Evolutionary conservation across 495 filamentous ascomycete species (phyloP), one percentile per base, ranked within the genome.

Genomic region (Penicillium paxilli): DNA sequence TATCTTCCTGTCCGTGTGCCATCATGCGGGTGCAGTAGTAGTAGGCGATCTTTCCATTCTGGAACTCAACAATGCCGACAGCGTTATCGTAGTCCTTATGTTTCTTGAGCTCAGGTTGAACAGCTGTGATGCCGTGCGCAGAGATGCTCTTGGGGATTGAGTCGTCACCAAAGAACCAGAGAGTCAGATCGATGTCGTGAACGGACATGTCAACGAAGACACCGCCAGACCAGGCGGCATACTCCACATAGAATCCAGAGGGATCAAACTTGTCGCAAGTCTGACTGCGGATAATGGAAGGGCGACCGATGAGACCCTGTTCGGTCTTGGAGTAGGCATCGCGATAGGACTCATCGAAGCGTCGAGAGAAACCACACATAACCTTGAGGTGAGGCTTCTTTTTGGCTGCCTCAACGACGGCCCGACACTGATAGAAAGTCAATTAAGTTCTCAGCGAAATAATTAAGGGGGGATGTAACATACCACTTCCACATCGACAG

Each of bases 51-150:
- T 78, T 74, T 14, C 81, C 83, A 35, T 75, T 78, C 50, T 76
- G 79, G 65, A 86, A 87, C 69, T 87, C 84, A 7, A 86, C 79
- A 24, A 87, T 66, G 1, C 83, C 83, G 4, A 86, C 77, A 12
- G 80, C 83, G 51, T 87, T 87, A 59, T 87, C 84, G 20, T 75
- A 73, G 56, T 87, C 84, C 12, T 77, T 78, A 62, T 83, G 73
- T 61, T 80, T 74, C 50, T 74, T 66, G 19, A 87, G 65, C n/a
- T 79, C 83, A 0, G 84, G 83, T 62, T 85, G 76, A 17, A 86
- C 79, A 6, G 82, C 82, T 1, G 77, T 81, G 59, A 84, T 80
- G n/a, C 84, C 84, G 7, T 77, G 61, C 0, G 79, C 78, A 1
- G 69, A 68, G 14, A 82, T 78, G 52, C 67, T 72, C 62, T 85